Conservation (phyloP, 2,329 filamentous ascomycete species). For the Colletotrichum somersetense region DNA sequence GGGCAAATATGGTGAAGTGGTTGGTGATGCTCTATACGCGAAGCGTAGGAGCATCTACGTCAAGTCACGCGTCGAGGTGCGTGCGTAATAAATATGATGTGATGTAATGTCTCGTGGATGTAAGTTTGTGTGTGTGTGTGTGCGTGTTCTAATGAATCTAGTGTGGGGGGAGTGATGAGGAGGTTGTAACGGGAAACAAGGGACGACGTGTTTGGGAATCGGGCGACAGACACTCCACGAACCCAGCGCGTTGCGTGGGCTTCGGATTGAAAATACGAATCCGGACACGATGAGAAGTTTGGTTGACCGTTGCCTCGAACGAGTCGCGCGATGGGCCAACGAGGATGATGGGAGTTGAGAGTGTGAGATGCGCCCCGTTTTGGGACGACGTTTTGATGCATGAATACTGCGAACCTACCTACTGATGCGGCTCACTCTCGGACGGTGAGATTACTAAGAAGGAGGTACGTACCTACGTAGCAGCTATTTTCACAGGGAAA, state of each 20-base stretch:
- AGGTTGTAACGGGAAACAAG: neutral
- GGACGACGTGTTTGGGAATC: conserved; percentile 27
- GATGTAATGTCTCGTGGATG: neutral
- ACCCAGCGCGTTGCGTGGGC: neutral
- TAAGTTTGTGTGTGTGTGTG: neutral
- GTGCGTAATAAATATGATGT: neutral
- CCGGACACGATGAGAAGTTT: conserved; percentile 24
- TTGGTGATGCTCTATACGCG: neutral
- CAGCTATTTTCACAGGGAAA: no score
- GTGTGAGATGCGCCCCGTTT: neutral
- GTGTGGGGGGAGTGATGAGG: neutral
- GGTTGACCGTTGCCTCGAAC: conserved; percentile 2
- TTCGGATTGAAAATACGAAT: conserved; percentile 34
- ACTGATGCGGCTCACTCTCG: no score
- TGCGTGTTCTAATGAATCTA: neutral
- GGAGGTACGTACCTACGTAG: no score
- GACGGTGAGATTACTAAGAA: neutral
- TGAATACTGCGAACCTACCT: no score
- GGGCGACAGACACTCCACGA: conserved; percentile 13
- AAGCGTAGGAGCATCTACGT: neutral
- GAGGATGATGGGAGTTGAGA: conserved; percentile 3
- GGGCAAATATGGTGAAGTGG: neutral
- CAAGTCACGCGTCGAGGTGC: neutral
- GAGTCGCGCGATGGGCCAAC: conserved; percentile 6
- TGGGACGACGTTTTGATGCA: neutral